Conservation (phyloP, 176 grass and related monocot genomes). For the Ensete glaucum region DNA sequence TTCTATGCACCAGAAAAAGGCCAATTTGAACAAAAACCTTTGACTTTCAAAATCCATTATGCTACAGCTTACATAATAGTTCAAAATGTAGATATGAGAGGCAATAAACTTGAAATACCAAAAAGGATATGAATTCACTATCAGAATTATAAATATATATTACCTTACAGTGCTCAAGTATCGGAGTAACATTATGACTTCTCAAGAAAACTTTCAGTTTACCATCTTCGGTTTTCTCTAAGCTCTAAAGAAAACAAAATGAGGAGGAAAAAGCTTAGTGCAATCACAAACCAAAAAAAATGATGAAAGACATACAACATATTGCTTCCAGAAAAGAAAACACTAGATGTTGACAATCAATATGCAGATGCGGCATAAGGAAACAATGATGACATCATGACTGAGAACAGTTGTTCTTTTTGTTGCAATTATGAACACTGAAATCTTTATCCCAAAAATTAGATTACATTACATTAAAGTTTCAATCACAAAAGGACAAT, state of each 20-base stretch:
- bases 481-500: no score
- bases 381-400: neutral
- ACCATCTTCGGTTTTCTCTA: constrained; percentile 52
- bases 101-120: neutral
- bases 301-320: neutral
- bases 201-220: constrained; percentile 64
- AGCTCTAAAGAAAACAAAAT: constrained; percentile 35
- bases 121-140: constrained; percentile 4
- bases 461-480: neutral
- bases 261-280: constrained; percentile 8
- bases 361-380: neutral
- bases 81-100: neutral
- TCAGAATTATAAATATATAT: constrained; percentile 10
- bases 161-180: constrained; percentile 96
- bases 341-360: neutral
- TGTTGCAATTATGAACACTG: neutral
- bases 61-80: neutral
- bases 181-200: constrained; percentile 76
- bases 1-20: neutral
- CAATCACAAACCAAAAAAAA: constrained; percentile 1
- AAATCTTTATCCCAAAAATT: neutral
- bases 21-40: neutral
- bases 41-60: neutral
- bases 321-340: neutral
- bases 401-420: neutral